Evolutionary conservation across 805 yeast genomes (phyloP), one percentile per base, ranked within the genome.

Genomic region (Isabelozyma rhagii): DNA sequence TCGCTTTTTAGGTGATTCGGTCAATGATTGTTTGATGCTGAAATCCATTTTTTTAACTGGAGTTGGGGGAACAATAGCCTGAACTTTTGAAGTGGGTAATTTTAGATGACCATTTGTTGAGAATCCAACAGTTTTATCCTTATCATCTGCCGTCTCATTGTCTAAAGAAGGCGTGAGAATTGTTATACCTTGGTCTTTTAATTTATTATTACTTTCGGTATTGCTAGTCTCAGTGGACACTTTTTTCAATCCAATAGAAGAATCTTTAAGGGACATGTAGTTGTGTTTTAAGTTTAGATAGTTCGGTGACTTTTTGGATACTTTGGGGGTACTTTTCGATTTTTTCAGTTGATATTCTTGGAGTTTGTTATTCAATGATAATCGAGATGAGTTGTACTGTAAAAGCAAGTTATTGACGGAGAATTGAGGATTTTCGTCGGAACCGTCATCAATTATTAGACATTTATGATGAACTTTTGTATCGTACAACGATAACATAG

Each of bases 11-110:
- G 56, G 51, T 8, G 59, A 48, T 7, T 50, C 50, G 38, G 47
- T 50, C 27, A 54, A 49, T 14, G 55, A 47, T 11, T 51, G 55
- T 47, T 51, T 55, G 40, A 65, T 50, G 11, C 54, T 58, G 52
- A 60, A 61, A 36, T 80, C 84, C 77, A 83, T 77, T 53, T 80
- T 83, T 60, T 79, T 84, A 8, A 81, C 82, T 0, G 89, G 92
- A 0, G 91, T 85, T 3, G 84, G 81, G 2, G 92, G 90, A 6
- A 82, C 65, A 11, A 87, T 74, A 34, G 59, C 54, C 56, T 64
- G 43, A 55, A 77, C 66, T 58, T 73, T 57, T 60, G 83, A 60
- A 52, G 77, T 61, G 39, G 83, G 89, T 61, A 85, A 58, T 65
- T 71, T 74, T 44, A 81, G 62, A 46, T 70, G 66, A 14, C 85